Base-by-base conservation (phyloP, 257 asterid genomes). In the Gentiana straminea region DNA sequence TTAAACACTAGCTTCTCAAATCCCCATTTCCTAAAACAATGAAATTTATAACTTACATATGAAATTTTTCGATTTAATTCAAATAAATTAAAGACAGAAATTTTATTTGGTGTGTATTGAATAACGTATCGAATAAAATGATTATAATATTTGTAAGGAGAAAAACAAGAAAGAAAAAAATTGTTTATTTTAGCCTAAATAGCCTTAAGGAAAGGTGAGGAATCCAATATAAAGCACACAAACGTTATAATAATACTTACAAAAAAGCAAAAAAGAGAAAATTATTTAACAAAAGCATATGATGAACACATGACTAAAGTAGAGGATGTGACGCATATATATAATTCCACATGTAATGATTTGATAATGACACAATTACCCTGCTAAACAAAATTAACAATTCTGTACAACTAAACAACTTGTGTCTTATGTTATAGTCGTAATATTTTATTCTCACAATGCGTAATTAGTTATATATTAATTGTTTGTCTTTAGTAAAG, bases 1-100 rank as follows among this genome's bases (percentile, higher is more conserved):
- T 66, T 81, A 78, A 72, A 86, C 38, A 86, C 95, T 9, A 86
- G 76, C 72, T 86, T 86, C 83, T 86, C 95, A 52, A 86, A 83
- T 52, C 95, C 95, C 95, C 95, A 86, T 73, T 86, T 83, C 79
- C 95, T 86, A 57, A 50, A 56, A 35, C 4, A 35, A 51, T 5
- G 24, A 24, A 24, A 24, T 24, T 24, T 24, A 24, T 24, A 24
- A 24, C 24, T 24, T 24, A 24, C 24, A 24, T 24, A 24, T 24
- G 24, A 24, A 24, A 24, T 24, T 24, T 24, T 24, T 24, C 24
- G 24, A 24, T 24, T 24, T 24, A 24, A 24, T 24, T 24, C 24
- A 24, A 24, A 24, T 24, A 24, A 24, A 24, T 24, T 24, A 0
- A 24, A 24, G 24, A 24, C 24, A 24, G 24, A 24, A 24, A 24